phyloP scores from a whole-genome alignment of 2,329 filamentous ascomycete genomes.

The Nemania sp. region DNA sequence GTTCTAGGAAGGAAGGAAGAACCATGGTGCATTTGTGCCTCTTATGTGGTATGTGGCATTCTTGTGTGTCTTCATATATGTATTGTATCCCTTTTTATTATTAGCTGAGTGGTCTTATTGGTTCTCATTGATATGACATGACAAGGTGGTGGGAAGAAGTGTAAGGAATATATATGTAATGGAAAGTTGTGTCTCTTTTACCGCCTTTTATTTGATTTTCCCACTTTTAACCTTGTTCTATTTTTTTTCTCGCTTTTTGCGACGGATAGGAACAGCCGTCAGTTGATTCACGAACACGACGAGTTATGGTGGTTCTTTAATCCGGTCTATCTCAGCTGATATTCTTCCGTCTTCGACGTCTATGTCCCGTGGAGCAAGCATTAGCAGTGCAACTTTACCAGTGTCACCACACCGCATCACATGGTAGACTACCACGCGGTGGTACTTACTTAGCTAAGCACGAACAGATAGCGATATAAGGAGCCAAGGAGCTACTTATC shows the following conservation, averaged over 20 bases:
- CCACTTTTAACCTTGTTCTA: too few species aligned
- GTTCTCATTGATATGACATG: too few species aligned
- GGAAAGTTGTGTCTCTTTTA: neutral
- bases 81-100: conserved; percentile 6
- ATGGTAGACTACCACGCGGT: neutral
- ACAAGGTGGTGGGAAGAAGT: neutral
- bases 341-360: neutral
- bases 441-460: neutral
- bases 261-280: neutral
- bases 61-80: conserved; percentile 1
- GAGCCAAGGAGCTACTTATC: too few species aligned
- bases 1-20: neutral
- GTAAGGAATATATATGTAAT: neutral
- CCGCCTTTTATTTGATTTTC: too few species aligned
- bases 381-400: neutral
- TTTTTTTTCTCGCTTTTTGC: neutral
- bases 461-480: too few species aligned
- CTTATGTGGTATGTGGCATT: neutral
- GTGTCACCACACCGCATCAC: too few species aligned
- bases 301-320: neutral
- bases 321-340: too few species aligned
- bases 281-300: neutral
- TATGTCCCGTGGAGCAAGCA: neutral
- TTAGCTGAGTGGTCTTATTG: neutral
- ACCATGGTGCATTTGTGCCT: neutral